Conservation (phyloP, 2,329 filamentous ascomycete genomes). For the Pseudogymnoascus sp. region DNA sequence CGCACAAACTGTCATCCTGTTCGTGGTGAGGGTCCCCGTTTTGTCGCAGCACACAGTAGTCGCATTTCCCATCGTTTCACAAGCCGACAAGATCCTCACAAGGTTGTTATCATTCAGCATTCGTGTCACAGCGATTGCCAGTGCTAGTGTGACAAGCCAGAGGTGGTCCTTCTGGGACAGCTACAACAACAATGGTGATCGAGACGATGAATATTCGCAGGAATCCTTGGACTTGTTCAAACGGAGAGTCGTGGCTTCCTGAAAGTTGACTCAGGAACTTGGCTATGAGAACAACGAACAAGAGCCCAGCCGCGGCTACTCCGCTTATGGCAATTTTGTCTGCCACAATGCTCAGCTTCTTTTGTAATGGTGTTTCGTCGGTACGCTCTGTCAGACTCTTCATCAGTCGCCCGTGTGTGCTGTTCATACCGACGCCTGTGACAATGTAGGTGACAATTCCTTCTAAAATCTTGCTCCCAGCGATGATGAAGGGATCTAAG, state of each 20-base stretch:
- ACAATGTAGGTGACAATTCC: conserved; percentile 71
- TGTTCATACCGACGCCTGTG: conserved; percentile 67
- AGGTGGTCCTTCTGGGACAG: conserved; percentile 59
- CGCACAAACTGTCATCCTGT: conserved; percentile 64
- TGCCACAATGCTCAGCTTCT: conserved; percentile 69
- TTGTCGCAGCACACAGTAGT: conserved; percentile 76
- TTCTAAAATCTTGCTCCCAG: conserved; percentile 68
- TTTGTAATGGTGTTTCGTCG: conserved; percentile 71
- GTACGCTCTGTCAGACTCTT: conserved; percentile 71
- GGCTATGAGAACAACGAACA: conserved; percentile 75
- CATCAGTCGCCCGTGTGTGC: conserved; percentile 68
- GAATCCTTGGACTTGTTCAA: conserved; percentile 54
- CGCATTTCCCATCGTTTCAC: conserved; percentile 65
- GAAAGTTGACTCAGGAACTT: conserved; percentile 62
- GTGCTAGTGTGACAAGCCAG: conserved; percentile 60
- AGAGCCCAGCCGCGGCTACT: conserved; percentile 60
- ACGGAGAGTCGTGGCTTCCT: conserved; percentile 38
- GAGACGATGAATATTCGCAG: conserved; percentile 56
- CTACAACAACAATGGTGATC: conserved; percentile 60
- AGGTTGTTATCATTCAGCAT: conserved; percentile 65
- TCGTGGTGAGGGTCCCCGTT: conserved; percentile 67
- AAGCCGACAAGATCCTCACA: conserved; percentile 57
- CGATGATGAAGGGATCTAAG: conserved; percentile 73
- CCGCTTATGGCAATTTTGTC: conserved; percentile 74
- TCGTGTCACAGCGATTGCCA: conserved; percentile 59